These are phyloP conservation scores for Sugiyamaella floridensis DNA, from an alignment of 805 yeast species.

Conservation along the genomic window DNA sequence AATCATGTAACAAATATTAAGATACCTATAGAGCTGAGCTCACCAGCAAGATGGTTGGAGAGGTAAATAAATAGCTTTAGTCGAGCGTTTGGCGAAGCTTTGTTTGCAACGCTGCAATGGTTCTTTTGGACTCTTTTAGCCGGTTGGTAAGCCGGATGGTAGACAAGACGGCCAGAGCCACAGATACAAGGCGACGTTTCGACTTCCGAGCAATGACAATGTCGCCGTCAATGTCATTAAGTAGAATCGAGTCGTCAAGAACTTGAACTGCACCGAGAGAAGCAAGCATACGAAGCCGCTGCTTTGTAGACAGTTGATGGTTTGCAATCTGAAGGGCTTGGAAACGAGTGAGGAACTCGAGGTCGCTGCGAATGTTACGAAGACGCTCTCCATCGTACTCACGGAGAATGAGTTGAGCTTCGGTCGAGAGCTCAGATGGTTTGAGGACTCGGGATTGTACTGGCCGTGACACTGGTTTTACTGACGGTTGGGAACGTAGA, in stretches of 20 bases:
- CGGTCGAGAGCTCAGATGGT: neutral
- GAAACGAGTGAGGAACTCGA: conserved; percentile 5
- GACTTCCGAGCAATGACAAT: neutral
- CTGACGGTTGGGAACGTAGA: neutral
- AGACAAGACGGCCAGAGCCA: conserved; percentile 5
- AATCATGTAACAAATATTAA: neutral
- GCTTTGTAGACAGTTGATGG: conserved; percentile 2
- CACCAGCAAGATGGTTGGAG: no score
- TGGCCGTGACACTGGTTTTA: neutral
- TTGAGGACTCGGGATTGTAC: neutral
- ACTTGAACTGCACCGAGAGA: conserved; percentile 4
- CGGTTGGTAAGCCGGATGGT: conserved; percentile 4
- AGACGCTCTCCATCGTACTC: conserved; percentile 7
- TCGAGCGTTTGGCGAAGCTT: neutral
- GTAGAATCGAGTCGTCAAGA: conserved; percentile 4
- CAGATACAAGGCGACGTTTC: conserved; percentile 1
- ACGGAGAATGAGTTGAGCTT: neutral
- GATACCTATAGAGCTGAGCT: neutral
- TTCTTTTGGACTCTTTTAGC: neutral
- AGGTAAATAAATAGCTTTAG: neutral
- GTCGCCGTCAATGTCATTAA: neutral
- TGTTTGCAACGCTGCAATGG: neutral
- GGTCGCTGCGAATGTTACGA: conserved; percentile 4
- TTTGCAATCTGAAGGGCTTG: conserved; percentile 4
- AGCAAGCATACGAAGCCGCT: conserved; percentile 4